A percentile compares a stretch with the other conserved stretches of the same genome.
These are phyloP conservation scores for Coprinopsis strossmayeri DNA, from an alignment of 768 basidiomycete genomes.

Conservation along the genomic window DNA sequence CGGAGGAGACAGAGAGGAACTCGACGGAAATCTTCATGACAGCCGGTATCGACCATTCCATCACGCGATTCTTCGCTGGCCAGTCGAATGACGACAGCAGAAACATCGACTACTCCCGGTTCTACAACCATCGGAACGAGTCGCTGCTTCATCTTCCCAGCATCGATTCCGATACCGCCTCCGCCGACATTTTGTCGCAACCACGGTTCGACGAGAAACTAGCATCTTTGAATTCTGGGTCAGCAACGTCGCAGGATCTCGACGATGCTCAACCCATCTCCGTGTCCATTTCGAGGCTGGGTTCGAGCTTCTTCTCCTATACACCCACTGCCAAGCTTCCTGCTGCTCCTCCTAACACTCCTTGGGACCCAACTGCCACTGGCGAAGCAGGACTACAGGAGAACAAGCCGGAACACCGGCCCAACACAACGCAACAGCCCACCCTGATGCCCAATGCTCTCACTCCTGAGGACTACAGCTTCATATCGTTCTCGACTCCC, in stretches of 20 bases:
- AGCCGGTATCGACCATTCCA: constrained; percentile 2
- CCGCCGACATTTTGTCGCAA: not conserved
- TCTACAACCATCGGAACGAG: not conserved
- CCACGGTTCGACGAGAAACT: not conserved
- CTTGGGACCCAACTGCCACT: not conserved
- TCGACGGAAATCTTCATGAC: constrained; percentile 1
- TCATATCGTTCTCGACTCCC: constrained; percentile 1
- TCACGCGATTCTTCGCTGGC: not conserved
- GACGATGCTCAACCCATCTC: constrained; percentile 3
- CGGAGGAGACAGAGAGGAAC: not conserved
- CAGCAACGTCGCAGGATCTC: not conserved
- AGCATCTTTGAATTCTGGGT: not conserved
- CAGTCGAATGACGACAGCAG: not conserved
- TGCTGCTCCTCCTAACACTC: not conserved
- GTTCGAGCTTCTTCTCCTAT: not conserved
- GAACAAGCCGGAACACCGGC: not conserved
- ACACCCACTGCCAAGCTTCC: not conserved
- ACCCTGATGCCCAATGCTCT: not conserved
- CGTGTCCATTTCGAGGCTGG: constrained; percentile 1
- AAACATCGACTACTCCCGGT: not conserved
- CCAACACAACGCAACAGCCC: not conserved
- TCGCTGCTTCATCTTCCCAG: constrained; percentile 1
- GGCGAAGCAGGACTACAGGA: not conserved
- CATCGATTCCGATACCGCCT: constrained; percentile 4
- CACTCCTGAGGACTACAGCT: not conserved